Evolutionary conservation across 108 stramenopile genomes (phyloP).

Genomic region (Pseudonitzschia multiseries): DNA sequence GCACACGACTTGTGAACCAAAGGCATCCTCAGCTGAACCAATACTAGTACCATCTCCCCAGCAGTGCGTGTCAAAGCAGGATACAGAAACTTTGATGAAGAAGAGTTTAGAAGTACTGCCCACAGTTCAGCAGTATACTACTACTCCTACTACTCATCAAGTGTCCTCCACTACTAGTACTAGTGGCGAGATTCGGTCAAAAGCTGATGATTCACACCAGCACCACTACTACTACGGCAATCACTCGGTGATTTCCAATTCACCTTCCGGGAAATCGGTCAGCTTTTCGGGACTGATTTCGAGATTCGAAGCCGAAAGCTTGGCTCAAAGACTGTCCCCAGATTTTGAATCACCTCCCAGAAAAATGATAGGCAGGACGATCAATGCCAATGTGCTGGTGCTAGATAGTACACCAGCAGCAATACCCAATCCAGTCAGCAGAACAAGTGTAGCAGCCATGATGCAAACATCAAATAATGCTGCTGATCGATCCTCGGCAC

Average conservation of each 20-base stretch:
- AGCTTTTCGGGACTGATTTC: conserved; percentile 1
- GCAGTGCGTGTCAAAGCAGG: neutral
- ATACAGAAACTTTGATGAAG: neutral
- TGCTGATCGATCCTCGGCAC: neutral
- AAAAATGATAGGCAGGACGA: neutral
- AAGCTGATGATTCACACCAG: neutral
- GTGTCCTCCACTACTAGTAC: neutral
- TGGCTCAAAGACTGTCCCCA: conserved; percentile 10
- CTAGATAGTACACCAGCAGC: too few relatives aligned
- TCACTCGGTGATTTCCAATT: neutral
- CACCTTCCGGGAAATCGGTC: neutral
- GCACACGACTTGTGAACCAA: neutral
- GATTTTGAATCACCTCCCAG: conserved; percentile 1
- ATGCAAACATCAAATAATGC: neutral
- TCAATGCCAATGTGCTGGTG: neutral
- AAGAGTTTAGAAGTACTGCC: neutral
- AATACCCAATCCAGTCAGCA: neutral
- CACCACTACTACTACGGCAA: too few relatives aligned
- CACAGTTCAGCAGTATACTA: too few relatives aligned
- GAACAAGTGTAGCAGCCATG: too few relatives aligned
- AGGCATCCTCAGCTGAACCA: too few relatives aligned
- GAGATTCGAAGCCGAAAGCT: conserved; percentile 3
- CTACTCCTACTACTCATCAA: neutral
- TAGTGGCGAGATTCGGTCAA: neutral
- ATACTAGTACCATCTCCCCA: neutral